Evolutionary conservation across 2,329 filamentous ascomycete genomes (phyloP), one percentile per base, ranked within the genome.

Genomic region (Xylaria sp.): DNA sequence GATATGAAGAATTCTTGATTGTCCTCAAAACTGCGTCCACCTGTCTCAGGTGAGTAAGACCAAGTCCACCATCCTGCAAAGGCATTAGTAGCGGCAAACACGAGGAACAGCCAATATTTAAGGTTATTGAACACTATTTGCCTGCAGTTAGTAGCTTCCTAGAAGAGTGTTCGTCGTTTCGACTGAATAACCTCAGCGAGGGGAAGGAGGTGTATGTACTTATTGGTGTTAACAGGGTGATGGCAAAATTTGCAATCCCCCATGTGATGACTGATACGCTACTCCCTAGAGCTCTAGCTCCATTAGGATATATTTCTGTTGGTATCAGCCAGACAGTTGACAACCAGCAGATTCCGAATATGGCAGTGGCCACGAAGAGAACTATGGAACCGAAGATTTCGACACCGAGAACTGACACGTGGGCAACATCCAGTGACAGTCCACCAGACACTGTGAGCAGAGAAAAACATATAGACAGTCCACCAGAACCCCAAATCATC

Each of bases 331-430:
- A 90, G 21, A 87, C 82, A 1, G 87, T 87, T 0, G 86, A 81
- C 1, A 90, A 80, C 87, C 87, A 89, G 27, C 86, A 86, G 53
- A 89, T 86, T 3, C 87, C 87, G 67, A 90, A 90, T 21, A 86
- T 85, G 8, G 85, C 86, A 0, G 87, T 91, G 2, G 88, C 85
- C 64, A 87, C 75, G 80, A 85, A 88, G 18, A 89, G 81, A 1
- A 81, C 79, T 3, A 87, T 72, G 13, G 84, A 84, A 4, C 87
- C 86, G 1, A 84, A 81, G 44, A 88, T 81, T 18, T 85, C 84
- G 5, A 84, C 79, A 9, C 80, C 77, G 27, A 84, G 75, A 9
- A 78, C 65, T 3, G 82, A 79, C 42, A 86, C 79, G 32, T 77
- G 64, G 18, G 83, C 70, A 18, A 78, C 66, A 65, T 85, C 79